Evolutionary conservation across 2,329 filamentous ascomycete genomes (phyloP), one percentile per base, ranked within the genome.

Genomic region (Nannizziopsis arthrosporioides): DNA sequence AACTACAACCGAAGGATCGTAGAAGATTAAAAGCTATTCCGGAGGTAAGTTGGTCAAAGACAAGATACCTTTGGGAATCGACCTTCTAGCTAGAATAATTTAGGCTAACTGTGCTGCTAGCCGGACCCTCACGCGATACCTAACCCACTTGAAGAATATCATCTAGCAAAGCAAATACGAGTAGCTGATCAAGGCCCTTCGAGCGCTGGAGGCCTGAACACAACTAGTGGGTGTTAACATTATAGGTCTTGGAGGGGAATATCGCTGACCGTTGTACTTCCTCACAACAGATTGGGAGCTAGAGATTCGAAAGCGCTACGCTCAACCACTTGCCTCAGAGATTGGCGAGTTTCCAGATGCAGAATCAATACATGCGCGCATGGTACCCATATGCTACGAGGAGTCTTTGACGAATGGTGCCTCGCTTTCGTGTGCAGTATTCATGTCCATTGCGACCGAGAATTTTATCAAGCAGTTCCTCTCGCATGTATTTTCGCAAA

Each of bases 141-240:
- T 10, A 65, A 58, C 48, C 62, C 65, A 48, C 55, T 68, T 42
- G 68, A 70, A 51, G 62, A 70, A 55, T 71, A 69, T 44, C 64
- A 71, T 37, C 57, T 63, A 19, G 69, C 68, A 8, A 69, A 69
- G 49, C 67, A 69, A 49, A 71, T 73, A 47, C 74, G 73, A 57
- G 61, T 73, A 39, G 71, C 74, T 22, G 75, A 81, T 27, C 77
- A 85, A 49, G 75, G 80, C 7, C 80, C 82, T 19, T 74, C 81
- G 22, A 81, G 80, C 59, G 82, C 82, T 18, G 82, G 80, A 22
- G 83, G 83, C 15, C 74, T 90, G 40, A 88, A 85, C 56, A 87
- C 90, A 73, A 93, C 75, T 32, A 79, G 83, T 87, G 72, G 62
- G 81, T 68, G 22, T 17, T 19, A 18, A 10, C 11, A 3, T 7